phyloP scores from a whole-genome alignment of 352 stramenopile genomes.

The Phytophthora palmivora region DNA sequence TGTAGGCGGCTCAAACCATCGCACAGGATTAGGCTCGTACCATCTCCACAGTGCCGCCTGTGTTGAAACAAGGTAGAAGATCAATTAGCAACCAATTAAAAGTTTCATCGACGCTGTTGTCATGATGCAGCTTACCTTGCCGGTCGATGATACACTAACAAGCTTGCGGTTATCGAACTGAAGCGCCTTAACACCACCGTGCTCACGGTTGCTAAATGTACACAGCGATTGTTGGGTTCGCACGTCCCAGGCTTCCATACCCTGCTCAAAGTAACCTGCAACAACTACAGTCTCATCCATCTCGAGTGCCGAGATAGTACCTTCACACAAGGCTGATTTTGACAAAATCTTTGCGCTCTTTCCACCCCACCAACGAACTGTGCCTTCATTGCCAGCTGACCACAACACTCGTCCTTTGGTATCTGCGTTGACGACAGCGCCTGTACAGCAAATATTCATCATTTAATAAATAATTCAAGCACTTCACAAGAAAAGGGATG shows the following conservation, averaged over 20 bases:
- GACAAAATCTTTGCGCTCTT: slow-evolving; percentile 88
- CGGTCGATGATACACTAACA: slow-evolving; percentile 75
- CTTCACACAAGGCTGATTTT: slow-evolving; percentile 84
- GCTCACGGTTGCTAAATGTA: slow-evolving; percentile 79
- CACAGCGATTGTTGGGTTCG: slow-evolving; percentile 87
- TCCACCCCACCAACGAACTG: slow-evolving; percentile 88
- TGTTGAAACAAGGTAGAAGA: slow-evolving; percentile 7
- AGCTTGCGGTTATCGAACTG: slow-evolving; percentile 91
- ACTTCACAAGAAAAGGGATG: slow-evolving; percentile 3
- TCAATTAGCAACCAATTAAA: slow-evolving; percentile 9
- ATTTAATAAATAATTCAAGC: background rate
- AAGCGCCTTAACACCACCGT: slow-evolving; percentile 76
- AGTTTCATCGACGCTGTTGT: background rate
- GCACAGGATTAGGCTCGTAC: slow-evolving; percentile 81
- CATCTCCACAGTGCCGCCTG: slow-evolving; percentile 86
- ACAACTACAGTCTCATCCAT: slow-evolving; percentile 92
- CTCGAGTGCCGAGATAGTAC: slow-evolving; percentile 78
- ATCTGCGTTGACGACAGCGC: slow-evolving; percentile 82
- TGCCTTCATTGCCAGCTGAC: slow-evolving; percentile 84
- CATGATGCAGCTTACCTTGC: slow-evolving; percentile 54
- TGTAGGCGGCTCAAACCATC: slow-evolving; percentile 69
- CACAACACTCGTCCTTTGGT: slow-evolving; percentile 88
- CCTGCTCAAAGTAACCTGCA: slow-evolving; percentile 79
- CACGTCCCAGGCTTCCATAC: slow-evolving; percentile 91
- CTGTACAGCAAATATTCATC: slow-evolving; percentile 39